phyloP scores from a whole-genome alignment of 371 early-diverging fungal genomes.

The Apophysomyces trapeziformis region DNA sequence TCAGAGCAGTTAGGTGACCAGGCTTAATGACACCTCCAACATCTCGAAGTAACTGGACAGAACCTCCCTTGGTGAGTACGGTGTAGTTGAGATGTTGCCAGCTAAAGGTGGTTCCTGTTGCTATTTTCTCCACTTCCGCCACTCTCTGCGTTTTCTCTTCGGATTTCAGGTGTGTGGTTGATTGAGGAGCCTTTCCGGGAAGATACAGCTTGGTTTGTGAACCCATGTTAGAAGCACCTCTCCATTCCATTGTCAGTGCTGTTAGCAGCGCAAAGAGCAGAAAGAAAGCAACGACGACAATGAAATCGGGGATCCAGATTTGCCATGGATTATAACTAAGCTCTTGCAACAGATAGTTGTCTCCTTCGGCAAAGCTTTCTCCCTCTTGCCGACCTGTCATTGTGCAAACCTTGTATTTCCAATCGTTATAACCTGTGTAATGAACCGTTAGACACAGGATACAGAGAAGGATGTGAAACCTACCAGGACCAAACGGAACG shows the following conservation, averaged over 20 bases:
- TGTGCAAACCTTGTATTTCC: conserved; percentile 66
- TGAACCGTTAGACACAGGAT: background rate
- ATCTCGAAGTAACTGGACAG: conserved; percentile 49
- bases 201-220: conserved; percentile 57
- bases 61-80: conserved; percentile 52
- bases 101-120: conserved; percentile 46
- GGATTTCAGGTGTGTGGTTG: conserved; percentile 28
- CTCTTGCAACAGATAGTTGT: conserved; percentile 65
- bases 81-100: conserved; percentile 56
- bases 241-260: conserved; percentile 51
- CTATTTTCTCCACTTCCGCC: conserved; percentile 25
- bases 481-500: conserved; percentile 60
- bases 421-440: conserved; percentile 38
- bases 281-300: conserved; percentile 49
- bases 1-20: conserved; percentile 74
- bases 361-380: conserved; percentile 54
- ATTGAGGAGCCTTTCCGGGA: conserved; percentile 35
- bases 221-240: conserved; percentile 47
- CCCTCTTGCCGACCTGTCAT: conserved; percentile 64
- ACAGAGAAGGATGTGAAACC: background rate
- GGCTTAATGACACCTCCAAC: conserved; percentile 61
- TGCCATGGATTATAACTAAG: conserved; percentile 40
- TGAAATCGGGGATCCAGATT: conserved; percentile 44
- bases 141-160: conserved; percentile 24
- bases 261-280: conserved; percentile 47